Evolutionary conservation across 257 asterid genomes (phyloP).

Genomic region (Rehmannia glutinosa): DNA sequence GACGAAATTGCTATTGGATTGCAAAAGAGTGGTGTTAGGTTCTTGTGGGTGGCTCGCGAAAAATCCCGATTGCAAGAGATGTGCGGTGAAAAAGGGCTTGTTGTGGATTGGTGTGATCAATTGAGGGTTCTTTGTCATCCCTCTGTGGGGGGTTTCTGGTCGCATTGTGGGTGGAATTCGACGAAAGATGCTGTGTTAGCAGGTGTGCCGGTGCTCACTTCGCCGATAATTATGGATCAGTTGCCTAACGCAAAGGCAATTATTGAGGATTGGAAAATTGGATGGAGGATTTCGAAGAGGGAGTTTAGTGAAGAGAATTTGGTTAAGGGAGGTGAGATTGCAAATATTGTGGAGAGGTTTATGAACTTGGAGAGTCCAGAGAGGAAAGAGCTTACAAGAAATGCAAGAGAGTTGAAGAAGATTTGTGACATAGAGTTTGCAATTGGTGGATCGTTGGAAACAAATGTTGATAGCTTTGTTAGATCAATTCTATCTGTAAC

Average conservation of each 20-base stretch:
- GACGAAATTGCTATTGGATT: constrained; percentile 48
- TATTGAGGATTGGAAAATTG: constrained; percentile 57
- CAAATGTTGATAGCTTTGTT: constrained; percentile 31
- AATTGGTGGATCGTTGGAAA: constrained; percentile 27
- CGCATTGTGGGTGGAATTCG: constrained; percentile 85
- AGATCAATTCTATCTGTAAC: constrained; percentile 12
- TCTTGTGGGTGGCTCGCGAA: constrained; percentile 49
- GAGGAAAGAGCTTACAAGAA: constrained; percentile 33
- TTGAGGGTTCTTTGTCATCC: constrained; percentile 46
- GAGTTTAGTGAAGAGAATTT: constrained; percentile 22
- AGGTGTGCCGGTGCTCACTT: constrained; percentile 50
- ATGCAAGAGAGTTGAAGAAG: constrained; percentile 31
- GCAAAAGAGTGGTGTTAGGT: constrained; percentile 36
- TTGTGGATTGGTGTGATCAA: constrained; percentile 72
- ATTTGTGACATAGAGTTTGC: constrained; percentile 32
- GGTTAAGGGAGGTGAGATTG: constrained; percentile 33
- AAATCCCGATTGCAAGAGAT: background rate
- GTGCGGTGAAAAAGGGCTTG: constrained; percentile 31
- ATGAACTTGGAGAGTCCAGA: constrained; percentile 43
- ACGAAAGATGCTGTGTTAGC: constrained; percentile 43
- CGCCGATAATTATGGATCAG: constrained; percentile 55
- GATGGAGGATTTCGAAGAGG: constrained; percentile 47
- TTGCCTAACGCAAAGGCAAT: constrained; percentile 40
- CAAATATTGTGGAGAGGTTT: constrained; percentile 25
- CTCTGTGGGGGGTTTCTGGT: constrained; percentile 55